Evolutionary conservation across 306 rosid genomes (phyloP).

Genomic region (Rosa chinensis): DNA sequence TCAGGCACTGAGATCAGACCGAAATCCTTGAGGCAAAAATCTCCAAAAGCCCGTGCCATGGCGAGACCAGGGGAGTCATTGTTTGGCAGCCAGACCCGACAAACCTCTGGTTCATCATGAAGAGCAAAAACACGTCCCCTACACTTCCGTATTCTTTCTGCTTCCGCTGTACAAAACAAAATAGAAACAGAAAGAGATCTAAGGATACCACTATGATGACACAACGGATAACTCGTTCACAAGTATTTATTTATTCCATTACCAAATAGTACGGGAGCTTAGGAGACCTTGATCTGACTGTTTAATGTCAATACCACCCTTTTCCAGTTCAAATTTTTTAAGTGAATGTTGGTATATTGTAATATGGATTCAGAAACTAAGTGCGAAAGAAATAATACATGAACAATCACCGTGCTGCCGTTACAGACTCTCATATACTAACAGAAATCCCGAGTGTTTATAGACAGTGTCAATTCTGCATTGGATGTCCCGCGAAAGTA

Average conservation of each 20-base stretch:
- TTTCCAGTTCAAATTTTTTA: not conserved
- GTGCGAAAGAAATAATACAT: not conserved
- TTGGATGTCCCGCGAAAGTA: not conserved
- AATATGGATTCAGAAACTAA: slow-evolving; percentile 1
- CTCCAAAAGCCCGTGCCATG: slow-evolving; percentile 99
- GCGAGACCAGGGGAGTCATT: slow-evolving; percentile 97
- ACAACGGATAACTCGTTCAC: not conserved
- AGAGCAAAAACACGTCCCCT: slow-evolving; percentile 96
- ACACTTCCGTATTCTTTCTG: slow-evolving; percentile 84
- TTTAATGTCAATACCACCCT: not conserved
- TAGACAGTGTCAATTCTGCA: not conserved
- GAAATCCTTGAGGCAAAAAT: slow-evolving; percentile 95
- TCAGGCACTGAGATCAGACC: slow-evolving; percentile 97
- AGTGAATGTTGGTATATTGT: not conserved
- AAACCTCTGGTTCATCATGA: slow-evolving; percentile 94
- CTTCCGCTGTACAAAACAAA: slow-evolving; percentile 63
- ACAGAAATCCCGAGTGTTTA: not conserved
- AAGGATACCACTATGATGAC: not conserved
- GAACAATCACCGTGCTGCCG: not conserved
- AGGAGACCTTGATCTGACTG: not conserved
- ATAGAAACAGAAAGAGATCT: not conserved
- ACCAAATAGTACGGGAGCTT: not conserved
- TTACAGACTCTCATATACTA: not conserved
- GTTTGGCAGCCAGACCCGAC: slow-evolving; percentile 96
- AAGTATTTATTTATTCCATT: not conserved